Evolutionary conservation across 345 rosid genomes (phyloP), one percentile per base, ranked within the genome.

Genomic region (Salix udensis): DNA sequence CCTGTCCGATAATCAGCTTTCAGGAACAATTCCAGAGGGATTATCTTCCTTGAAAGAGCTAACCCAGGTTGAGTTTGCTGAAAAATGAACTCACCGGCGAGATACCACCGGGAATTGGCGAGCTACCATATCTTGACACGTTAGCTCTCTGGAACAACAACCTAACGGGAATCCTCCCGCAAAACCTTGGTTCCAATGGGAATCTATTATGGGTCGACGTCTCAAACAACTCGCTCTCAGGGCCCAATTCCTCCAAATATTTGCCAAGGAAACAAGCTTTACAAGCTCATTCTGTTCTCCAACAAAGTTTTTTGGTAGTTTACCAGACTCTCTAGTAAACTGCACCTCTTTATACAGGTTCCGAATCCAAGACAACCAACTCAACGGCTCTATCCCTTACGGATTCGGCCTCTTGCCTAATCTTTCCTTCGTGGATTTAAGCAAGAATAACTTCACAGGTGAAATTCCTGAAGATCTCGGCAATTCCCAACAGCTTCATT

Each of bases 251-350:
- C 99, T 2, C 83, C 89, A 52, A 86, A 83, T 74, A 87, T 96
- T 28, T 96, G 99, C 77, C 71, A 76, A 24, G 98, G 98, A 68
- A 91, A 88, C 79, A 87, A 77, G 82, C 88, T 96, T 11, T 84
- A 70, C 85, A 96, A 91, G 79, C 96, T 96, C 72, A 82, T 96
- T 10, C 97, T 96, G 73, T 94, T 94, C 88, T 87, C 94, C 84
- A 96, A 96, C 87, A 82, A 55, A 67, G n/a, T 85, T 96, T 76
- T 28, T 68, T 13, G 84, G 86, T 61, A 79, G 79, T 40, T 66
- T 93, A 5, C 99, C 99, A 0, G 71, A 58, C 10, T 84, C 86
- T 67, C 81, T 96, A 9, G 85, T 88, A 2, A 85, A 71, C 64
- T 96, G 99, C 85, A 71, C 84, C 6, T 81, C 97, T 4, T 82